phyloP scores from a whole-genome alignment of 2,329 filamentous ascomycete genomes.

The Neocucurbitaria cava region DNA sequence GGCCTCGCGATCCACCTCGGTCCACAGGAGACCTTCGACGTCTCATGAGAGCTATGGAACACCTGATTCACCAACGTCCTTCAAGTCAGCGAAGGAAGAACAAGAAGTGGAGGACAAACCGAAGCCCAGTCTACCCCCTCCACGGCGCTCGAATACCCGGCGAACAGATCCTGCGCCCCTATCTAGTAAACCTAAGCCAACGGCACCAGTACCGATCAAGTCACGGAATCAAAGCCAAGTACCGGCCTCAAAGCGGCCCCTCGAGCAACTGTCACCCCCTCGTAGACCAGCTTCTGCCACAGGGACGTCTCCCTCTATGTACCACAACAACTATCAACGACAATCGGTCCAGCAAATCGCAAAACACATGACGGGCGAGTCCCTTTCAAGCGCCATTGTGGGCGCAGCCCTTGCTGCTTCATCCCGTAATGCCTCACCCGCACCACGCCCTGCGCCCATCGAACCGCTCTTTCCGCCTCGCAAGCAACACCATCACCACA shows the following conservation, averaged over 20 bases:
- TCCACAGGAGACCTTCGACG: conserved; percentile 28
- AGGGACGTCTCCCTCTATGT: conserved; percentile 32
- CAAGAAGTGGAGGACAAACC: conserved; percentile 37
- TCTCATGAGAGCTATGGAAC: conserved; percentile 36
- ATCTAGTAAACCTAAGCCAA: conserved; percentile 16
- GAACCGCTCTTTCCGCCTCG: conserved; percentile 50
- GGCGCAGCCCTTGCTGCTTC: conserved; percentile 73
- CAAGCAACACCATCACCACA: conserved; percentile 47
- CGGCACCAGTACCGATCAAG: conserved; percentile 28
- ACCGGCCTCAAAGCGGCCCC: conserved; percentile 30
- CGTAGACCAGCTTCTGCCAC: conserved; percentile 30
- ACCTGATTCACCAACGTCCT: conserved; percentile 41
- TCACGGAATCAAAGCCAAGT: conserved; percentile 45
- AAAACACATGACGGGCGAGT: conserved; percentile 65
- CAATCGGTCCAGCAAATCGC: conserved; percentile 47
- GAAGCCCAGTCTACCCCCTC: conserved; percentile 46
- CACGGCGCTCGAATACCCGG: conserved; percentile 37
- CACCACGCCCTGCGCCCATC: conserved; percentile 37
- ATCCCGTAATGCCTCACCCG: conserved; percentile 58
- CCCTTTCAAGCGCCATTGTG: conserved; percentile 76
- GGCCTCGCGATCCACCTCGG: conserved; percentile 20
- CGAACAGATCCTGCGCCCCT: conserved; percentile 14
- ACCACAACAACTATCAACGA: conserved; percentile 51
- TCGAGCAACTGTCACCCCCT: conserved; percentile 29
- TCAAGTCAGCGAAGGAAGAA: conserved; percentile 45